Conservation (phyloP, 2,329 filamentous ascomycete genomes). For the Fusarium sp. region DNA sequence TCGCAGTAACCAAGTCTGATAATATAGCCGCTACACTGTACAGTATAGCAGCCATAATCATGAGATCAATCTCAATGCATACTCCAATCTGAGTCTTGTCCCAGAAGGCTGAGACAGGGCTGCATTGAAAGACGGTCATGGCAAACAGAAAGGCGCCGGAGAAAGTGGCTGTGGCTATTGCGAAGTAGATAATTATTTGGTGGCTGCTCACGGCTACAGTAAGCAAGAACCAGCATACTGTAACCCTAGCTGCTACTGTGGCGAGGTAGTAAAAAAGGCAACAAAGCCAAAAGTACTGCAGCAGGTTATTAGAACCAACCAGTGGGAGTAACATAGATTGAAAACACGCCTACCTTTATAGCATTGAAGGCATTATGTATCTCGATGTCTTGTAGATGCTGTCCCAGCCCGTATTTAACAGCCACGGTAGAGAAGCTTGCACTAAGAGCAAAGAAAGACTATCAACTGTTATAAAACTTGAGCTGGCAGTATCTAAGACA, state of each 20-base stretch:
- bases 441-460: background rate
- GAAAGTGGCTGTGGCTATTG: background rate
- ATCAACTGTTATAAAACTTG: background rate
- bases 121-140: background rate
- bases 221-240: background rate
- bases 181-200: background rate
- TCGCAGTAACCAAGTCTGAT: background rate
- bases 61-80: background rate
- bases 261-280: background rate
- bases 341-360: fast-evolving
- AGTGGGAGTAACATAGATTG: fast-evolving
- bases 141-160: background rate
- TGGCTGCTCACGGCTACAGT: background rate
- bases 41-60: background rate
- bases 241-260: background rate
- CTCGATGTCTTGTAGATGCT: background rate
- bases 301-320: background rate
- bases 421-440: background rate
- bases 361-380: fast-evolving
- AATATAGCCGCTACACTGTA: background rate
- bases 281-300: background rate
- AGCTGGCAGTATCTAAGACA: fast-evolving
- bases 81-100: background rate
- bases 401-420: background rate
- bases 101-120: background rate